Evolutionary conservation across 208 protist genomes (phyloP), one percentile per base, ranked within the genome.

Genomic region (Trypanosoma avium): DNA sequence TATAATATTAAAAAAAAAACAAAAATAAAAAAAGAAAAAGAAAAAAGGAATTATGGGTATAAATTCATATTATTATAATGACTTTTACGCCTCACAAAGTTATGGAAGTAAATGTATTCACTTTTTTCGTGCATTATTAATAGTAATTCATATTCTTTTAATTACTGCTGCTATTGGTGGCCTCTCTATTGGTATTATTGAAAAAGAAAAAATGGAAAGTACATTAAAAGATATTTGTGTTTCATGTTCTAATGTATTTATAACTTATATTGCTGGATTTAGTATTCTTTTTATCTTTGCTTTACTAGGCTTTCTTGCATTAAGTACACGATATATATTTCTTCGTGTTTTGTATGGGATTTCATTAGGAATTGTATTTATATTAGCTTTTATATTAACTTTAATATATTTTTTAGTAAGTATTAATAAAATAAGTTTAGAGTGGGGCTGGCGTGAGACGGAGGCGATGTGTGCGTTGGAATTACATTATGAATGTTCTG

Each of bases 271-370:
- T 10, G 38, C 22, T 17, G 26, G 27, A 52, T 43, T 54, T 19
- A 17, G 27, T 27, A 49, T 33, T 30, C 62, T 68, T 29, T 24
- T 49, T 6, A n/a, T 4, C 6, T 15, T 50, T 3, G 24, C 49
- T 6, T 9, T 68, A 4, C 5, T 47, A 6, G 62, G 62, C 62
- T 68, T 47, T 46, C 30, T 60, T 17, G 52, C 52, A 40, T 49
- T 68, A n/a, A 45, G 57, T 32, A 7, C 36, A 17, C 30, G 21
- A 8, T 4, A 24, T 5, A 0, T 35, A 27, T 68, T 46, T 38
- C 59, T 52, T 17, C 62, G 35, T 27, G 21, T 12, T 2, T 33
- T 68, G 24, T 68, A 60, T 24, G 30, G 27, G 29, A 4, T 46
- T 5, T 4, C 26, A 2, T 38, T 64, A 22, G 24, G 4, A 2